phyloP scores from a whole-genome alignment of 2,329 filamentous ascomycete species.

The Eurotiales sp. region DNA sequence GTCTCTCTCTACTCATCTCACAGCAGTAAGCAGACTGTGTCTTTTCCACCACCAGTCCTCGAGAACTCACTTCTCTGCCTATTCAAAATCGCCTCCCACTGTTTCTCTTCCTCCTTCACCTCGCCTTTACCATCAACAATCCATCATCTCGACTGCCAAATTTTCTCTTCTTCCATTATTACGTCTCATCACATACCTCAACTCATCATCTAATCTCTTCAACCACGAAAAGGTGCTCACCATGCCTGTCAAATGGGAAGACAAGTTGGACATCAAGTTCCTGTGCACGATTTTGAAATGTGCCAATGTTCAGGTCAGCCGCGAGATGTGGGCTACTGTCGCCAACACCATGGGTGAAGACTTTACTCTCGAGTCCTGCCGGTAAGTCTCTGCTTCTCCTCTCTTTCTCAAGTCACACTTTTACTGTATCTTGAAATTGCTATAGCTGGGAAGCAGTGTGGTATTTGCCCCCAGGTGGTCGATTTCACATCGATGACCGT shows the following conservation, averaged over 20 bases:
- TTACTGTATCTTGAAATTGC: neutral
- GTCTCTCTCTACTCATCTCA: neutral
- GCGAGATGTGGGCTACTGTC: conserved; percentile 1
- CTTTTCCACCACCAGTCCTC: neutral
- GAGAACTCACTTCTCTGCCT: neutral
- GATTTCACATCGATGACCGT: too few relatives aligned
- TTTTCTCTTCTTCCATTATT: neutral
- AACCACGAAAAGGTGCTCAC: neutral
- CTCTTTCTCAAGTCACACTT: neutral
- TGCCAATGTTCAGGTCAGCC: neutral
- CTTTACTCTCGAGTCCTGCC: neutral
- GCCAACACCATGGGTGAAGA: neutral
- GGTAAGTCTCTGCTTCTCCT: neutral
- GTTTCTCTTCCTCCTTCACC: neutral
- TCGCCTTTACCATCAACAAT: neutral
- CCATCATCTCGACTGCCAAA: too few relatives aligned
- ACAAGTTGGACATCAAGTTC: neutral
- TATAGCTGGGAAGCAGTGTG: too few relatives aligned
- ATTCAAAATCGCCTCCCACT: neutral
- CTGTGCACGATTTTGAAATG: neutral
- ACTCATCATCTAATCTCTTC: neutral
- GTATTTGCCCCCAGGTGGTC: too few relatives aligned
- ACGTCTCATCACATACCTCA: neutral
- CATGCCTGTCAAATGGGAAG: neutral
- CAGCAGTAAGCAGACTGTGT: neutral